These are phyloP conservation scores for Vigna unguiculata DNA, from an alignment of 306 rosid genomes.

Conservation along the genomic window DNA sequence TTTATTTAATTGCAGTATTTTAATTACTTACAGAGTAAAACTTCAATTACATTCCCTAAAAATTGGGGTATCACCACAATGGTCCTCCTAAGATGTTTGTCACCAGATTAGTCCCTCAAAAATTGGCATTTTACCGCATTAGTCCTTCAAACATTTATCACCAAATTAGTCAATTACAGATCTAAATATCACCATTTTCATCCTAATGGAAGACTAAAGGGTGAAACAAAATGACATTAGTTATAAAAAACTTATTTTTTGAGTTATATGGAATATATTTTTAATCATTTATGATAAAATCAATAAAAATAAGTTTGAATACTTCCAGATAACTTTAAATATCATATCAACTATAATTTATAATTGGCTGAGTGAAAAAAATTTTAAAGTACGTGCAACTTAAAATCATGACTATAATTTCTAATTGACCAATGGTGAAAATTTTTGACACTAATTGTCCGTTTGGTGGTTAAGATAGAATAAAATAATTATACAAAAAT, in stretches of 20 bases:
- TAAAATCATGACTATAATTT: too few relatives aligned
- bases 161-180: not conserved
- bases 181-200: not conserved
- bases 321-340: too few relatives aligned
- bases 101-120: not conserved
- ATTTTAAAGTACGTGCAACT: too few relatives aligned
- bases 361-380: too few relatives aligned
- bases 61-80: not conserved
- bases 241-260: not conserved
- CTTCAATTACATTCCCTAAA: not conserved
- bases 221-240: not conserved
- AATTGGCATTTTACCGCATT: not conserved
- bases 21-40: not conserved
- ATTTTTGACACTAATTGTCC: too few relatives aligned
- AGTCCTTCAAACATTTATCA: not conserved
- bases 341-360: too few relatives aligned
- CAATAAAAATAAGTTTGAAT: too few relatives aligned
- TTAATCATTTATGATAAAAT: too few relatives aligned
- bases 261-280: too few relatives aligned
- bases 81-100: not conserved
- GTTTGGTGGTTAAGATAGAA: too few relatives aligned
- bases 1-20: not conserved
- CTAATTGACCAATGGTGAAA: too few relatives aligned
- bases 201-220: not conserved
- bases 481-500: too few relatives aligned